A percentile compares a stretch with the other conserved stretches of the same genome.
Conservation (phyloP, 176 grass and related monocot species). For the Pontederia crassipes region DNA sequence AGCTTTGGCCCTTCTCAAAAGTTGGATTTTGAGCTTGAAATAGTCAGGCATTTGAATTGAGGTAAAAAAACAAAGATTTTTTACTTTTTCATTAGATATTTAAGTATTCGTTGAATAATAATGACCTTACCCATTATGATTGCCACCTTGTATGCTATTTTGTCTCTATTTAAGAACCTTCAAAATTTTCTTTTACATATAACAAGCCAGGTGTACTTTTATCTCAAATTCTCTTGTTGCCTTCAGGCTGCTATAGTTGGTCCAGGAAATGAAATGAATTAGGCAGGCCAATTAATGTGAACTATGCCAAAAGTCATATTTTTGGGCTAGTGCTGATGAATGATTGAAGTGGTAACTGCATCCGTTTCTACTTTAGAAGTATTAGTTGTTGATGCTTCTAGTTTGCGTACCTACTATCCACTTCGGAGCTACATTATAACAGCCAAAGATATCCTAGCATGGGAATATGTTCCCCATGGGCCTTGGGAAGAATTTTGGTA, state of each 20-base stretch:
- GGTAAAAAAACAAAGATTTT: neutral
- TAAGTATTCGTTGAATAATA: neutral
- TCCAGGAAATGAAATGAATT: constrained; percentile 83
- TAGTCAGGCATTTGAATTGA: constrained; percentile 38
- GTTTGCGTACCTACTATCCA: neutral
- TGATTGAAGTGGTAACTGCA: constrained; percentile 86
- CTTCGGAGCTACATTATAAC: constrained; percentile 20
- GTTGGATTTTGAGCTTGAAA: constrained; percentile 99
- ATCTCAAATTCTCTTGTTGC: constrained; percentile 10
- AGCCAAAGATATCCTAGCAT: constrained; percentile 97
- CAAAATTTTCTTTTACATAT: neutral
- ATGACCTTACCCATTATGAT: no score
- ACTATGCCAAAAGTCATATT: constrained; percentile 76
- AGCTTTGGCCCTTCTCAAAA: constrained; percentile 84
- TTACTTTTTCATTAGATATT: neutral
- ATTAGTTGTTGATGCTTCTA: constrained; percentile 5
- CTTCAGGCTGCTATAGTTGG: constrained; percentile 92
- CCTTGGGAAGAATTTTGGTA: constrained; percentile 98
- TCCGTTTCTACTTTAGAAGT: constrained; percentile 13
- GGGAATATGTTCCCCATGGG: constrained; percentile 91
- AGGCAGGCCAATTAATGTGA: constrained; percentile 64
- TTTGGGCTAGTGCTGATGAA: constrained; percentile 94
- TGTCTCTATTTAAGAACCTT: neutral
- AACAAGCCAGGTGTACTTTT: neutral
- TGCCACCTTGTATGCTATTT: no score